phyloP scores from a whole-genome alignment of 345 rosid genomes.

The Hibiscus mutabilis region DNA sequence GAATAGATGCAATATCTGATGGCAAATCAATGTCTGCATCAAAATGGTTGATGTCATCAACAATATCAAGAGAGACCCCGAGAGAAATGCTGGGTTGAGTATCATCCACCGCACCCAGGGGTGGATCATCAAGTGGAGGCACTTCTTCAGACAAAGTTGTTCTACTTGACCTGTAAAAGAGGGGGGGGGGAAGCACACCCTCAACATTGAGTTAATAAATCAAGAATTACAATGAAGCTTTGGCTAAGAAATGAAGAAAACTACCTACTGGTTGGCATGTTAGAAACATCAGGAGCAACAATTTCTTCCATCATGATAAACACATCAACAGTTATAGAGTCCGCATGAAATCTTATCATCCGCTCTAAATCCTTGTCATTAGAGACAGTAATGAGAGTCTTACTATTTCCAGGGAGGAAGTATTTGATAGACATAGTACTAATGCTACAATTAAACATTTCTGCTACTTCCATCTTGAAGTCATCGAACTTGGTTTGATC shows the following conservation, averaged over 20 bases:
- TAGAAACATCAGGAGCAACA: constrained; percentile 52
- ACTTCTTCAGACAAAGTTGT: constrained; percentile 73
- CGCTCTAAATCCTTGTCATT: constrained; percentile 57
- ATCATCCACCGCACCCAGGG: constrained; percentile 37
- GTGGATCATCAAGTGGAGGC: constrained; percentile 32
- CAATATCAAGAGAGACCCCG: constrained; percentile 29
- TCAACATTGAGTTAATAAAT: constrained; percentile 15
- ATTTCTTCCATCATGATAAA: constrained; percentile 55
- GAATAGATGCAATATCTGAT: constrained; percentile 13
- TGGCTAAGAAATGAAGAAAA: constrained; percentile 18
- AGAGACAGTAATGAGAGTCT: constrained; percentile 70
- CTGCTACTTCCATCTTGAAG: constrained; percentile 58
- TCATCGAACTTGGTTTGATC: constrained; percentile 40
- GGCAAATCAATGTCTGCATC: constrained; percentile 21
- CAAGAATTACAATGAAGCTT: neutral
- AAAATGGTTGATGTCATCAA: constrained; percentile 38
- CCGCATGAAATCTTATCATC: constrained; percentile 59
- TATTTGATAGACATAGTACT: constrained; percentile 53
- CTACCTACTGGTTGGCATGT: constrained; percentile 85
- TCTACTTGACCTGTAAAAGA: constrained; percentile 69
- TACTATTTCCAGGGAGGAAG: constrained; percentile 80
- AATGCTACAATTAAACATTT: constrained; percentile 49
- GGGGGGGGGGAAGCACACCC: neutral
- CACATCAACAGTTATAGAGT: constrained; percentile 47
- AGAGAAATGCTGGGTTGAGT: constrained; percentile 13